Evolutionary conservation across 768 basidiomycete species (phyloP), one percentile per base, ranked within the genome.

Genomic region (Mycena metata): DNA sequence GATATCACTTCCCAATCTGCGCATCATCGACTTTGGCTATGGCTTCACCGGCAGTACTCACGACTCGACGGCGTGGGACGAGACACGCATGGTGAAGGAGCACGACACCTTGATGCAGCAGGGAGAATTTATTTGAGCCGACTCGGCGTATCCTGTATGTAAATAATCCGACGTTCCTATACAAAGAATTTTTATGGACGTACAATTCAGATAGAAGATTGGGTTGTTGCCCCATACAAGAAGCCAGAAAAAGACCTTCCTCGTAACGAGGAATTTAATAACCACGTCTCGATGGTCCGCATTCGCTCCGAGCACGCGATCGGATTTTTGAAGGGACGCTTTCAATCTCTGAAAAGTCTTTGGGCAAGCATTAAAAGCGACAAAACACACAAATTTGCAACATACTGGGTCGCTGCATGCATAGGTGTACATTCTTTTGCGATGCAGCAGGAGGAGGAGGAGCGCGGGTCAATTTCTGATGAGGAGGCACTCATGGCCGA

Each of bases 31-130:
- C 54, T 81, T 72, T 69, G 72, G 62, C 21, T 69, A 78, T 58
- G 79, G 80, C 0, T 56, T 78, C 0, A 73, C 77, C 21, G 80
- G 79, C 5, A 81, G 78, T 51, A 72, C 75, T 26, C 79, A 82
- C 73, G 76, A 82, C 71, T 63, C 79, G 11, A 72, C 73, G 50
- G 78, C 79, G 7, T 80, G 77, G 72, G n/a, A 59, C 26, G 73
- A 78, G 5, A 79, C 80, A n/a, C 46, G 61, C 0, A 61, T 78
- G 16, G 62, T 54, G n/a, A 10, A 73, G 45, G 57, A 79, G 45
- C 76, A 75, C 59, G 33, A 71, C 13, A 23, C 42, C 2, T 45
- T 77, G 3, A 49, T 78, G 12, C 49, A 55, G 12, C 62, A 43
- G 2, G 59, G 58, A n/a, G 77, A 78, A 55, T 78, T 61, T 61